Percentiles rank a stretch among this genome's conserved stretches.
These are phyloP conservation scores for Starmerella khaoyaiensis DNA, from an alignment of 805 yeast genomes.

Conservation along the genomic window DNA sequence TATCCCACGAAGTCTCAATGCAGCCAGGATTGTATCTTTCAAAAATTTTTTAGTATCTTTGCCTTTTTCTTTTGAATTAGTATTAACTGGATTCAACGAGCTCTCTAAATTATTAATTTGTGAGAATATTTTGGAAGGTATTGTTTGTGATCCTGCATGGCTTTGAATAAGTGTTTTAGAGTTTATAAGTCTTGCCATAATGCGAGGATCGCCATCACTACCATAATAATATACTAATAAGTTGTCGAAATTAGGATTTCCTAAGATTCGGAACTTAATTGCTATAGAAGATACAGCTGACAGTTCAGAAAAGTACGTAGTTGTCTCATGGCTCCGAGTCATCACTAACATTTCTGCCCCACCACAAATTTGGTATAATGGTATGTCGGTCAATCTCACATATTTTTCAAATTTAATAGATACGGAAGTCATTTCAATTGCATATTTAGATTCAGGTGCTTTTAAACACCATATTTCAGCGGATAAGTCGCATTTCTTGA, in stretches of 20 bases:
- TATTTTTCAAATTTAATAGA: conserved; percentile 4
- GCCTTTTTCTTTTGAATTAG: too few species aligned
- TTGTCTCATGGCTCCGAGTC: conserved; percentile 7
- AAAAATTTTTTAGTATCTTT: conserved; percentile 11
- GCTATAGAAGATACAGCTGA: conserved; percentile 8
- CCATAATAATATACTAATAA: conserved; percentile 13
- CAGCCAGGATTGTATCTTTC: conserved; percentile 27
- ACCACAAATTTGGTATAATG: conserved; percentile 17
- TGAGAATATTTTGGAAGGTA: too few species aligned
- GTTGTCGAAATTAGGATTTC: conserved; percentile 9
- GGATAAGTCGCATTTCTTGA: conserved; percentile 1
- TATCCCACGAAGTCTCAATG: conserved; percentile 28
- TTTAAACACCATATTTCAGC: conserved; percentile 12
- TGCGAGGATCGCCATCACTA: conserved; percentile 5
- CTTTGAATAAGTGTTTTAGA: too few species aligned
- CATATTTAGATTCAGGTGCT: background rate
- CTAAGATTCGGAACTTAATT: background rate
- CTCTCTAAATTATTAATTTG: too few species aligned
- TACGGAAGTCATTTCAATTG: background rate
- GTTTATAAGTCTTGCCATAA: conserved; percentile 13
- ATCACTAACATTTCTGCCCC: conserved; percentile 18
- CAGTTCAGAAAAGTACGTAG: conserved; percentile 16
- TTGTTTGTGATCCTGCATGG: too few species aligned
- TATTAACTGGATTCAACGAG: background rate
- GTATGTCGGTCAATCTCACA: conserved; percentile 10